Evolutionary conservation across 2,329 filamentous ascomycete species (phyloP).

Genomic region (Verticillium albo-atrum): DNA sequence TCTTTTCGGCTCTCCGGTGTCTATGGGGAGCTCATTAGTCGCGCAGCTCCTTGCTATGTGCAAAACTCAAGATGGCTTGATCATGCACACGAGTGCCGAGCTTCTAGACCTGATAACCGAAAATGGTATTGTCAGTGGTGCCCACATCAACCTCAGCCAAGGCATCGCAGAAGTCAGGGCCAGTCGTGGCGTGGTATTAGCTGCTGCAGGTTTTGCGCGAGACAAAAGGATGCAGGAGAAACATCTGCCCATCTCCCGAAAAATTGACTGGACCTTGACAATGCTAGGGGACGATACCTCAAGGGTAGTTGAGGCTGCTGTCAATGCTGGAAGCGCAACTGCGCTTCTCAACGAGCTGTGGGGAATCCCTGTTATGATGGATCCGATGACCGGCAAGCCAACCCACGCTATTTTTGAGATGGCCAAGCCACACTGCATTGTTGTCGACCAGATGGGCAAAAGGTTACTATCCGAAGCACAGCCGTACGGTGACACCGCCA

Average conservation of each 20-base stretch:
- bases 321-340: constrained; percentile 21
- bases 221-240: constrained; percentile 22
- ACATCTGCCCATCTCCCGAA: constrained; percentile 14
- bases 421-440: constrained; percentile 24
- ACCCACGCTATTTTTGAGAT: constrained; percentile 18
- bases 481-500: constrained; percentile 22
- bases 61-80: neutral
- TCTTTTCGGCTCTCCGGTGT: constrained; percentile 3
- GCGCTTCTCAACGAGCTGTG: constrained; percentile 27
- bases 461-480: constrained; percentile 29
- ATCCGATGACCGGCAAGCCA: constrained; percentile 14
- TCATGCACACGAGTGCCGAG: constrained; percentile 3
- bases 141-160: neutral
- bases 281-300: constrained; percentile 13
- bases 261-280: constrained; percentile 19
- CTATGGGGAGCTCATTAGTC: constrained; percentile 18
- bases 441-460: constrained; percentile 24
- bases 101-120: constrained; percentile 9
- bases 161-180: constrained; percentile 10
- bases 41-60: constrained; percentile 12
- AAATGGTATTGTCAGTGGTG: neutral
- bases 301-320: constrained; percentile 7
- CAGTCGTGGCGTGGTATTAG: constrained; percentile 24
- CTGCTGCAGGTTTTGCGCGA: constrained; percentile 29
- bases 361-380: constrained; percentile 25